phyloP scores from a whole-genome alignment of 257 asterid species.

The Eucommia ulmoides region DNA sequence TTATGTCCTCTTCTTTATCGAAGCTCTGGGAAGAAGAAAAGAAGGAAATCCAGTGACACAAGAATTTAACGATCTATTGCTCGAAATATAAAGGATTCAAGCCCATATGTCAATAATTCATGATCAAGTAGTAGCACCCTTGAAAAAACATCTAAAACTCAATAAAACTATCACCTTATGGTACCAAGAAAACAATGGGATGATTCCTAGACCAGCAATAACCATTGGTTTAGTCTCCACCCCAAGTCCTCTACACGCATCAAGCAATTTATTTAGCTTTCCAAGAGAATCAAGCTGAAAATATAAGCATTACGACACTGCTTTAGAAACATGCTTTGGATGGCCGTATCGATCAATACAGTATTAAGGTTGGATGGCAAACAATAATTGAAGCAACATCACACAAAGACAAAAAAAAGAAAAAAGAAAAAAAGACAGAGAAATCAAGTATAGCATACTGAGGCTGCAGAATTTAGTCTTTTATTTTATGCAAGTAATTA shows the following conservation, averaged over 20 bases:
- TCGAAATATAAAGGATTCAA: neutral
- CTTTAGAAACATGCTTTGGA: neutral
- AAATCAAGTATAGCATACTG: too few species aligned
- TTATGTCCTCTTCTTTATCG: conserved; percentile 67
- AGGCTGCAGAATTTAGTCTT: too few species aligned
- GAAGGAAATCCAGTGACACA: neutral
- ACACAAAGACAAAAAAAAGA: too few species aligned
- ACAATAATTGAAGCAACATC: neutral
- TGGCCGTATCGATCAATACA: neutral
- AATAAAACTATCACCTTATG: conserved; percentile 54
- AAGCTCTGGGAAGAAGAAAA: conserved; percentile 46
- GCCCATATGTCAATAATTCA: neutral
- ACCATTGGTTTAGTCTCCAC: conserved; percentile 58
- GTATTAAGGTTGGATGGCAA: neutral
- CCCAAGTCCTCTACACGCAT: conserved; percentile 44
- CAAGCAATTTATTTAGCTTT: conserved; percentile 61
- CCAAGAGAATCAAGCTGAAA: conserved; percentile 52
- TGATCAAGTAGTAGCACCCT: neutral
- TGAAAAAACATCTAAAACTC: neutral
- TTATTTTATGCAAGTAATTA: too few species aligned
- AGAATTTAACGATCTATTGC: neutral
- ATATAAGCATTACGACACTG: neutral
- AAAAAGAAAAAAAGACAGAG: too few species aligned
- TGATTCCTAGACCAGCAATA: conserved; percentile 54
- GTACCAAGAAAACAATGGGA: conserved; percentile 83